Base-by-base conservation (phyloP, 2,329 filamentous ascomycete genomes). In the Monilinia vaccinii-corymbosi region DNA sequence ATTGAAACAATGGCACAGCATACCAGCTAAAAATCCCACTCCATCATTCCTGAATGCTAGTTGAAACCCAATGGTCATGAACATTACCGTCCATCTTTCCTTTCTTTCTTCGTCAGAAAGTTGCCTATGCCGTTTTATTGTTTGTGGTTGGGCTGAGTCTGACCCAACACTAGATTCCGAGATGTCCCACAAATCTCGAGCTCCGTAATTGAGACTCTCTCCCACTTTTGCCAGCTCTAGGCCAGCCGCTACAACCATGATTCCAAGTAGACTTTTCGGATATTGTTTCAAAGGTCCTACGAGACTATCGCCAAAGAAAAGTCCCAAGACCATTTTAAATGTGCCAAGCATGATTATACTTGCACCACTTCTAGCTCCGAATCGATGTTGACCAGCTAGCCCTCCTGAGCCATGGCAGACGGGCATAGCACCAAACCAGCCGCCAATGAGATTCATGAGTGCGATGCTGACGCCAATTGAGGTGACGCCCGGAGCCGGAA, bases 351-450 rank as follows among this genome's bases (percentile, higher is more conserved):
- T 71, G 57, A 97, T 83, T 63, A 97, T 81, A 67, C 87, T 91
- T 0, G 90, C 84, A 11, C 93, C 93, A 61, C 89, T 95, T 51
- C 93, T 85, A 5, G 93, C 92, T 0, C 93, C 93, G 67, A 97
- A 97, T 5, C 91, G 85, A 72, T 91, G 90, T 72, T 97, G 93
- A 0, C 88, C 94, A 6, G 94, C 94, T 0, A 97, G 78, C 0
- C 93, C 93, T 2, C 93, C 93, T 0, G 91, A 91, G 6, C 93
- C 93, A 71, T 97, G 94, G 70, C 94, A 97, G 4, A 94, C 85
- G 3, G 93, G 94, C 94, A 97, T 97, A 6, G 88, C 88, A 51
- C 92, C 92, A 68, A 96, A 95, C 89, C 90, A 96, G 68, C 89
- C 92, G 18, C 88, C 88, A 1, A 88, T 72, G 4, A 97, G 76